These are phyloP conservation scores for Podospora fimiseda DNA, from an alignment of 495 filamentous ascomycete species.

Conservation along the genomic window DNA sequence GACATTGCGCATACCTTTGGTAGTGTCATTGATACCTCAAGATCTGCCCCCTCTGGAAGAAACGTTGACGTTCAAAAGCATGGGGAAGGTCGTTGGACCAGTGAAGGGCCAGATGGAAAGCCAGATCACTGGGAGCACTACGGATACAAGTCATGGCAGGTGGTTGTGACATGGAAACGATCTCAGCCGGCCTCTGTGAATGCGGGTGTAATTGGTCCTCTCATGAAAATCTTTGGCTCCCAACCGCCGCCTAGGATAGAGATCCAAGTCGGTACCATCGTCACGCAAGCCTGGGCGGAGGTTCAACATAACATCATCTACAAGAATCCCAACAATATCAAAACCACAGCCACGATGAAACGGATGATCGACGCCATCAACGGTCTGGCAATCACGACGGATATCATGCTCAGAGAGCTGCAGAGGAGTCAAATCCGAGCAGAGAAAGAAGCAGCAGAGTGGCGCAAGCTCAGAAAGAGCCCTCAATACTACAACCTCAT, in stretches of 20 bases:
- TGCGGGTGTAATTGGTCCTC: background rate
- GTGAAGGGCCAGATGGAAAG: background rate
- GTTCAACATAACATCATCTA: background rate
- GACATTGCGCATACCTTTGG: background rate
- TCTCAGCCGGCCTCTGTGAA: background rate
- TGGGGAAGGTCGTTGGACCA: background rate
- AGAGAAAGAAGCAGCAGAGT: background rate
- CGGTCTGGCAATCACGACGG: background rate
- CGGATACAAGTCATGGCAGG: background rate
- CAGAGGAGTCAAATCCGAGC: background rate
- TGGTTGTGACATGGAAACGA: background rate
- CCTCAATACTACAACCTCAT: background rate
- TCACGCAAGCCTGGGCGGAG: background rate
- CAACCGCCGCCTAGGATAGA: background rate
- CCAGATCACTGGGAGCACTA: background rate
- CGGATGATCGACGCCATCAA: background rate
- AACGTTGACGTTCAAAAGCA: background rate
- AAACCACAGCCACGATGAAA: background rate
- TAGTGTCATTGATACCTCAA: background rate
- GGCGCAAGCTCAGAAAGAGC: background rate
- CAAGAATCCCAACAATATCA: background rate
- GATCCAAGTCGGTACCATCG: background rate
- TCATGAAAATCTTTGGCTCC: background rate
- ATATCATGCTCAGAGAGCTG: background rate
- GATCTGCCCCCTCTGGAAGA: background rate